Evolutionary conservation across 2,329 filamentous ascomycete species (phyloP).

Genomic region (Fusarium nodosum): DNA sequence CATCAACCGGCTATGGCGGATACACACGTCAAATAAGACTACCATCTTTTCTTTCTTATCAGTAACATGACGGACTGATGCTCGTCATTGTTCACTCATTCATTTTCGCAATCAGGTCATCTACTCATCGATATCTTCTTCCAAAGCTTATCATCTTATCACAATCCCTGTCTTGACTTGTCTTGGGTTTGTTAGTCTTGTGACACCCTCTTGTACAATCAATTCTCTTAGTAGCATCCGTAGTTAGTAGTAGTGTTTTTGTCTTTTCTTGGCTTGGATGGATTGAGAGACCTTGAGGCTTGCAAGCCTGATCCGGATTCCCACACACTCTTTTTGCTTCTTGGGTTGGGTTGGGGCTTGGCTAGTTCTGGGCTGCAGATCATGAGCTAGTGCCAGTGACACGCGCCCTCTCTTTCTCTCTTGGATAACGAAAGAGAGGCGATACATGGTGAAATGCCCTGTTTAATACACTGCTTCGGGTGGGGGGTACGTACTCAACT

Average conservation of each 20-base stretch:
- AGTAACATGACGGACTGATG: background rate
- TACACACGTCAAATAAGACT: background rate
- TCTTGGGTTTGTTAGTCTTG: background rate
- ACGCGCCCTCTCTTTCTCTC: conserved; percentile 9
- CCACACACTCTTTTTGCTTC: background rate
- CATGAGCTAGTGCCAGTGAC: conserved; percentile 14
- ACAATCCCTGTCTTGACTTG: background rate
- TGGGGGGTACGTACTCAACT: conserved; percentile 24
- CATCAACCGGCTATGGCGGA: conserved; percentile 1
- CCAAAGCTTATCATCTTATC: conserved; percentile 31
- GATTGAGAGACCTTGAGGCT: background rate
- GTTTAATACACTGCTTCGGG: background rate
- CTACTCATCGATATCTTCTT: background rate
- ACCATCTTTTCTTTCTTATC: background rate
- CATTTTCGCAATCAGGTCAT: background rate
- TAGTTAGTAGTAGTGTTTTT: too few species aligned
- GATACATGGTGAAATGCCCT: background rate
- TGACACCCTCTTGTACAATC: background rate
- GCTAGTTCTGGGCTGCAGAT: conserved; percentile 16
- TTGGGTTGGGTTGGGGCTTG: background rate
- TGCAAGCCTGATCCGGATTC: conserved; percentile 6
- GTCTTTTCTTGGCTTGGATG: background rate
- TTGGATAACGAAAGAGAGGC: background rate
- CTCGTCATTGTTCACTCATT: conserved; percentile 25
- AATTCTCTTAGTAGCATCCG: too few species aligned